Evolutionary conservation across 345 rosid species (phyloP), one percentile per base, ranked within the genome.

Genomic region (Eucalyptus paniculata): DNA sequence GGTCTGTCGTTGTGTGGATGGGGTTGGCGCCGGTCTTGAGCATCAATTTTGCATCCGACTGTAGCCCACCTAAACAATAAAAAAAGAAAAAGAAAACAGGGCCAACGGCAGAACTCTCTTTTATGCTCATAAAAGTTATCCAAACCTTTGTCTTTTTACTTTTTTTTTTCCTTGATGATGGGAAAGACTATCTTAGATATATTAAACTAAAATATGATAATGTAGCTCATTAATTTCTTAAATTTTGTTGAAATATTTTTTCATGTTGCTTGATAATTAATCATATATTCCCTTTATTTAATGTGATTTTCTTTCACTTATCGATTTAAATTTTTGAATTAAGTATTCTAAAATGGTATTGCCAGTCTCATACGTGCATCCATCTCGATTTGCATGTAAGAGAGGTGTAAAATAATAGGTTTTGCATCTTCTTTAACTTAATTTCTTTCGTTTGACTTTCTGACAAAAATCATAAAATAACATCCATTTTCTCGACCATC

Each of bases 361-460:
- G 2, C 28, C 28, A 5, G 0, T 34, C 82, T 72, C 14, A 12
- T 5, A 72, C 1, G 7, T 1, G 14, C 1, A 42, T 34, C 12
- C 26, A 18, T 23, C 26, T 30, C 2, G 34, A 30, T 30, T 62
- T 6, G 2, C 2, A 28, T 6, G 0, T 3, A 0, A 13, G 32
- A 28, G 69, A 30, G 17, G 32, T 5, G 69, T 28, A 28, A 30
- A 28, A 56, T 24, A 56, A 56, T 9, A 24, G 30, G 62, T 23
- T 56, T 24, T 56, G 1, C 62, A 9, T 56, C 13, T 56, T 56
- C 30, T 56, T 9, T 56, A 24, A 24, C 6, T 56, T 56, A 24
- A 5, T 4, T 11, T 56, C 2, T 56, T 23, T 24, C 2, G 30
- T 24, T 56, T 4, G 30, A 56, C 13, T 56, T 56, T 56, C 30